phyloP scores from a whole-genome alignment of 169 alveolate species.

The Plasmodium billcollinsi region DNA sequence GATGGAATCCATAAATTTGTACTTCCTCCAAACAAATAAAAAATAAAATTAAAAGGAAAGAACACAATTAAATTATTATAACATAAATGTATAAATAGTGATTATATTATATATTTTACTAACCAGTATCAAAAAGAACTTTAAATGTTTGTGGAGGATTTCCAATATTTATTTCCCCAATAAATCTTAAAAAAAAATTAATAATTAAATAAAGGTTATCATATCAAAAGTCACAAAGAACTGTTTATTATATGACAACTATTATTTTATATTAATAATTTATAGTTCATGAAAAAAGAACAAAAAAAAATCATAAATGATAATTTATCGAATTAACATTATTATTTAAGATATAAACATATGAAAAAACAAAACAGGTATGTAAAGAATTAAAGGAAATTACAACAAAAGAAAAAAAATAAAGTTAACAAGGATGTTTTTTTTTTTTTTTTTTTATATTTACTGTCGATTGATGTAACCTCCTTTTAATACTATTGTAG shows the following conservation, averaged over 20 bases:
- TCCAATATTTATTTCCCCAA: constrained; percentile 81
- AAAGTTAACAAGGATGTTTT: background rate
- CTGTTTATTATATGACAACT: too few species aligned
- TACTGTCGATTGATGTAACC: constrained; percentile 77
- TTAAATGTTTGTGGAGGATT: constrained; percentile 85
- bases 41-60: background rate
- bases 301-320: too few species aligned
- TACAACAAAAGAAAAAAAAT: background rate
- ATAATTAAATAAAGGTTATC: background rate
- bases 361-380: too few species aligned
- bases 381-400: too few species aligned
- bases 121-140: constrained; percentile 85
- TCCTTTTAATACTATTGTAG: constrained; percentile 69
- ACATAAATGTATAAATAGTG: background rate
- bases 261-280: too few species aligned
- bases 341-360: too few species aligned
- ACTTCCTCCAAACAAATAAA: constrained; percentile 75
- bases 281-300: too few species aligned
- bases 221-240: background rate
- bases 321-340: too few species aligned
- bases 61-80: background rate
- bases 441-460: constrained; percentile 1
- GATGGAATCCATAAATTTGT: constrained; percentile 88
- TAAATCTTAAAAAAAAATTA: constrained; percentile 40
- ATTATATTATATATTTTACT: constrained; percentile 12